Percentiles rank a stretch among this genome's conserved stretches.
Evolutionary conservation across 1,284 basidiomycete species (phyloP).

Genomic region (Golubevia sp.): DNA sequence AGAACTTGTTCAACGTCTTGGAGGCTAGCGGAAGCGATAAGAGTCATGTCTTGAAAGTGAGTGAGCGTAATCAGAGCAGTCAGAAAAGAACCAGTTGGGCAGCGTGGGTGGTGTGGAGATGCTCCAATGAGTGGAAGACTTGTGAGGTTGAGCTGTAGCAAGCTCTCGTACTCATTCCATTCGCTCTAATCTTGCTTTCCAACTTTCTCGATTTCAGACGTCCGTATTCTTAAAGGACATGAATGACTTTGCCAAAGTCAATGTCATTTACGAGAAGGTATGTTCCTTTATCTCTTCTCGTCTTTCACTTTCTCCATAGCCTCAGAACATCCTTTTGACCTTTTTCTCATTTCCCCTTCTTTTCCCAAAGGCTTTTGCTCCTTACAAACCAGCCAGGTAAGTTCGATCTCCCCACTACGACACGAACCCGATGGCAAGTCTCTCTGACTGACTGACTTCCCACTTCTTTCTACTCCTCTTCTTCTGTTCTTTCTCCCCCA

Average conservation of each 20-base stretch:
- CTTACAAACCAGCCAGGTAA: conserved; percentile 84
- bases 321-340: background rate
- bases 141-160: too few species aligned
- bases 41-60: conserved; percentile 62
- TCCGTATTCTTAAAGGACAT: conserved; percentile 88
- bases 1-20: conserved; percentile 83
- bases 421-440: too few species aligned
- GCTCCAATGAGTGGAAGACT: background rate
- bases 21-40: conserved; percentile 71
- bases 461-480: too few species aligned
- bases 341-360: background rate
- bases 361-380: conserved; percentile 29
- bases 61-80: background rate
- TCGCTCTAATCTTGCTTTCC: background rate
- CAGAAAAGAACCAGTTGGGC: too few species aligned
- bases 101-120: too few species aligned
- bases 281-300: background rate
- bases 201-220: conserved; percentile 21
- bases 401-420: too few species aligned
- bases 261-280: conserved; percentile 65
- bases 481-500: too few species aligned
- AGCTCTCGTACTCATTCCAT: too few species aligned
- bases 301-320: background rate
- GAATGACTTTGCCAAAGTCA: conserved; percentile 85
- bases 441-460: too few species aligned